Conservation (phyloP, 129 eudicot genomes). For the Glebionis coronaria region DNA sequence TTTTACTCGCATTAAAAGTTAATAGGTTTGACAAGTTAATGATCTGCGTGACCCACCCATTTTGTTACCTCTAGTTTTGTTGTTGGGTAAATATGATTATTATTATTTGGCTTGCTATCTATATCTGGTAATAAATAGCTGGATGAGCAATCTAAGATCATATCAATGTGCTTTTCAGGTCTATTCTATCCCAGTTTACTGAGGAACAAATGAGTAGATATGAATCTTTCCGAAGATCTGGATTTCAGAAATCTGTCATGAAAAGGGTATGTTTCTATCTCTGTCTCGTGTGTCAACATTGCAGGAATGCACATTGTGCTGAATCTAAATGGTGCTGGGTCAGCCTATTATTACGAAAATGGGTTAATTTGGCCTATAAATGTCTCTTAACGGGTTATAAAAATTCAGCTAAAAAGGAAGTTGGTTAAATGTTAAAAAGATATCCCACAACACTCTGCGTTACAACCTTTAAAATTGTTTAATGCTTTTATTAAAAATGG, state of each 20-base stretch:
- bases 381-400: background rate
- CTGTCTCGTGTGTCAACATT: constrained; percentile 1
- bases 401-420: background rate
- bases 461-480: background rate
- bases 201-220: constrained; percentile 94
- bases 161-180: constrained; percentile 37
- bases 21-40: background rate
- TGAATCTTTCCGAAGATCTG: constrained; percentile 91
- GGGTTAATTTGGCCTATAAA: background rate
- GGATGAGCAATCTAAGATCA: constrained; percentile 3
- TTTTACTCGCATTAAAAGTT: background rate
- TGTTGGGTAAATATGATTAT: constrained; percentile 1
- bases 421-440: background rate
- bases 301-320: background rate
- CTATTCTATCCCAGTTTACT: constrained; percentile 75
- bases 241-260: constrained; percentile 97
- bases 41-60: background rate
- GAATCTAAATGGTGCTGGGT: background rate
- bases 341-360: background rate
- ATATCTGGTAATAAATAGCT: background rate
- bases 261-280: constrained; percentile 52
- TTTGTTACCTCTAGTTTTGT: background rate
- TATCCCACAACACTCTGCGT: background rate
- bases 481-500: background rate
- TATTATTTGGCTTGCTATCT: constrained; percentile 7